phyloP scores from a whole-genome alignment of 345 rosid species.

The Arabis alpina region DNA sequence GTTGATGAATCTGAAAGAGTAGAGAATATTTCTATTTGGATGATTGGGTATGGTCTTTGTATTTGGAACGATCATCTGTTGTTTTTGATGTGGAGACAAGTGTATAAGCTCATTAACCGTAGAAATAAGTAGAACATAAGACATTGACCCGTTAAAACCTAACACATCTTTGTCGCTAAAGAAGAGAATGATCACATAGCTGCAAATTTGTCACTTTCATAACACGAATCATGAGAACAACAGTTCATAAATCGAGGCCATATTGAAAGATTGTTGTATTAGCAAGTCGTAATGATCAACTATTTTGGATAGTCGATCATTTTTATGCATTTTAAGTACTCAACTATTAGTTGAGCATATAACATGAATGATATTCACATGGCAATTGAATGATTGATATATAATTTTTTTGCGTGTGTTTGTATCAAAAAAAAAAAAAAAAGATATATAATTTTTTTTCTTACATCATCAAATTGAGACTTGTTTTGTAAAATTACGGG shows the following conservation, averaged over 20 bases:
- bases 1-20: slow-evolving; percentile 16
- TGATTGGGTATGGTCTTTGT: slow-evolving; percentile 29
- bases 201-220: slow-evolving; percentile 2
- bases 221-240: not conserved
- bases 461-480: too few species aligned
- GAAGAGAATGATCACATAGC: not conserved
- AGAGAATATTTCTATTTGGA: slow-evolving; percentile 6
- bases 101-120: not conserved
- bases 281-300: not conserved
- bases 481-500: not conserved
- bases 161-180: not conserved
- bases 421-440: too few species aligned
- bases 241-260: not conserved
- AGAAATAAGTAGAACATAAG: not conserved
- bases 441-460: too few species aligned
- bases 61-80: slow-evolving; percentile 16
- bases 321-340: not conserved
- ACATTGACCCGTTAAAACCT: not conserved
- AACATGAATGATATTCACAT: not conserved
- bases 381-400: too few species aligned
- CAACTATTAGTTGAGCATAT: not conserved
- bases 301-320: not conserved
- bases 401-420: too few species aligned
- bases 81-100: slow-evolving; percentile 24
- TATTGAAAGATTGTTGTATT: not conserved